Conservation (phyloP, 2,329 filamentous ascomycete genomes). For the Pseudodiploospora longispora region DNA sequence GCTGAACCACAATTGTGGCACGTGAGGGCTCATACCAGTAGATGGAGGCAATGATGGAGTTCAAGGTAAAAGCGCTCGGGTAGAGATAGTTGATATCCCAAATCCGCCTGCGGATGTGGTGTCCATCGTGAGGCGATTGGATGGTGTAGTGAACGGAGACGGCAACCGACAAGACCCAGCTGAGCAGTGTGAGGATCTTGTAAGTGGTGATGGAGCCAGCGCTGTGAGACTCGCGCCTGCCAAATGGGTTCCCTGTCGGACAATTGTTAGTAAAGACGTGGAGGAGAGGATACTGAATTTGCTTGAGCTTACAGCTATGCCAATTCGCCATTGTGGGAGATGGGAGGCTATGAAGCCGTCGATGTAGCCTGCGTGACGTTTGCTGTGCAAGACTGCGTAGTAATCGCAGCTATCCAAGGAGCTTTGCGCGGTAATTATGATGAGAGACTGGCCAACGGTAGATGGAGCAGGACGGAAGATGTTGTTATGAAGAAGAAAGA, state of each 20-base stretch:
- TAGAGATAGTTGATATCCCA: slow-evolving; percentile 64
- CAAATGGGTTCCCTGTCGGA: slow-evolving; percentile 64
- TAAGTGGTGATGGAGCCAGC: slow-evolving; percentile 57
- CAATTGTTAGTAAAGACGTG: too few species aligned
- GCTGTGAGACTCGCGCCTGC: slow-evolving; percentile 58
- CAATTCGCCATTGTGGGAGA: too few species aligned
- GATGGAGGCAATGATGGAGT: slow-evolving; percentile 53
- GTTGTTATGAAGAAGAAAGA: too few species aligned
- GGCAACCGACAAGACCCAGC: slow-evolving; percentile 67
- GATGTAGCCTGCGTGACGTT: too few species aligned
- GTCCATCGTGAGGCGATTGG: slow-evolving; percentile 54
- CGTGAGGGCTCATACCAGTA: slow-evolving; percentile 56
- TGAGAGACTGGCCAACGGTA: too few species aligned
- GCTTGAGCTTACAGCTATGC: too few species aligned
- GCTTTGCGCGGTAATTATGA: too few species aligned
- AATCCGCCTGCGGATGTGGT: slow-evolving; percentile 53
- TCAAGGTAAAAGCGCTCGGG: slow-evolving; percentile 68
- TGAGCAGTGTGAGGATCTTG: slow-evolving; percentile 65
- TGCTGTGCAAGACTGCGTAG: too few species aligned
- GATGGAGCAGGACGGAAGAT: too few species aligned
- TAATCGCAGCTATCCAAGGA: too few species aligned
- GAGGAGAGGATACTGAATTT: too few species aligned
- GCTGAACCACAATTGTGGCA: neutral
- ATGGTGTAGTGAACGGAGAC: slow-evolving; percentile 68
- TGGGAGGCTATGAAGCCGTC: too few species aligned